phyloP scores from a whole-genome alignment of 106 monocot genomes.

The Ottelia alismoides region DNA sequence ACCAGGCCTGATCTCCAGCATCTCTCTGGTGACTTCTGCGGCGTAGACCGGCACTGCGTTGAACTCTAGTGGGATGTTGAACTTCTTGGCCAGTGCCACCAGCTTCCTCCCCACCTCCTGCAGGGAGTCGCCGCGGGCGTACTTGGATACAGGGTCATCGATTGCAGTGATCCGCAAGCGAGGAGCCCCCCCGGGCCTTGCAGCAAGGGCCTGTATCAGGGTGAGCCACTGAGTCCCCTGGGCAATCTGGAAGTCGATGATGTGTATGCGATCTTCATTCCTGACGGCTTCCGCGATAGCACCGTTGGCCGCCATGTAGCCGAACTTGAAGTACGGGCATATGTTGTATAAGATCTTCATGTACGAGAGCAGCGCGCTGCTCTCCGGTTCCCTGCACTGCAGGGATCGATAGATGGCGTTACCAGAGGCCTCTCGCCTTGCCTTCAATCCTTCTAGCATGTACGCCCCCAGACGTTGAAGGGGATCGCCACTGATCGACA shows the following conservation, averaged over 20 bases:
- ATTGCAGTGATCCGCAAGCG: conserved; percentile 74
- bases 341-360: conserved; percentile 96
- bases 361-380: conserved; percentile 61
- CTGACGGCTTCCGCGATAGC: conserved; percentile 65
- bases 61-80: conserved; percentile 75
- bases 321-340: conserved; percentile 94
- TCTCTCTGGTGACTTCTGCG: conserved; percentile 39
- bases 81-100: conserved; percentile 37
- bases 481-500: conserved; percentile 91
- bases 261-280: conserved; percentile 74
- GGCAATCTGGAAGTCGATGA: conserved; percentile 91
- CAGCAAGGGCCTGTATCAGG: conserved; percentile 60
- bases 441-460: conserved; percentile 82
- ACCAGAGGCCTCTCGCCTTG: conserved; percentile 77
- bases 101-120: conserved; percentile 40
- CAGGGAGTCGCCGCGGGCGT: conserved; percentile 41
- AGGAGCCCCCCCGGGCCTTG: conserved; percentile 72
- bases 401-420: conserved; percentile 71
- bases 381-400: conserved; percentile 84
- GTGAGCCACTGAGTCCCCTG: conserved; percentile 91
- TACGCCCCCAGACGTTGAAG: conserved; percentile 83
- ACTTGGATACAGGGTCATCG: conserved; percentile 58
- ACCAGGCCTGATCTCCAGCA: conserved; percentile 58
- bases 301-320: conserved; percentile 93
- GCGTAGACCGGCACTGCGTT: conserved; percentile 22